phyloP scores from a whole-genome alignment of 352 stramenopile genomes.

The Phytopythium ostracodes region DNA sequence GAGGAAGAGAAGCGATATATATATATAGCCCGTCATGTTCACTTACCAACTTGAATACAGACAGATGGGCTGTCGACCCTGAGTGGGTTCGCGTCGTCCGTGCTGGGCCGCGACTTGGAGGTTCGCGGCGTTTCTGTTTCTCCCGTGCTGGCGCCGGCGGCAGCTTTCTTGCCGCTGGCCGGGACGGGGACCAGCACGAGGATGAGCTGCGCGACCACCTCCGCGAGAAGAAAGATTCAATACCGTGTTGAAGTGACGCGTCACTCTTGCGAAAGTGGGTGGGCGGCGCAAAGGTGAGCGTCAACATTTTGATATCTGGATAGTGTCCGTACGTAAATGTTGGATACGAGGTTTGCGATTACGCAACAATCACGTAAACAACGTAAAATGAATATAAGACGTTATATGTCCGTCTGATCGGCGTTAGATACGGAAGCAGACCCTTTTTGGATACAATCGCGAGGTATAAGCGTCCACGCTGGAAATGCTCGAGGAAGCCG shows the following conservation, averaged over 20 bases:
- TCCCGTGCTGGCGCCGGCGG: neutral
- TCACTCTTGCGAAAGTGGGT: neutral
- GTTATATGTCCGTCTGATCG: neutral
- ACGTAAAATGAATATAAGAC: no score
- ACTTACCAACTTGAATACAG: no score
- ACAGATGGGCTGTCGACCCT: no score
- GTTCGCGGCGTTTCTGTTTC: slow-evolving; percentile 6
- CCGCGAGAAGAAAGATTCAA: neutral
- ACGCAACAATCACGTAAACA: neutral
- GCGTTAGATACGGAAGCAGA: neutral
- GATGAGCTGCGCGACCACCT: neutral
- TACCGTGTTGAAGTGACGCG: neutral
- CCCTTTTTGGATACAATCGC: neutral
- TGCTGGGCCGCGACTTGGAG: slow-evolving; percentile 24
- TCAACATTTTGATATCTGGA: neutral
- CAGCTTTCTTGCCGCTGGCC: no score
- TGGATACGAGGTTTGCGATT: neutral
- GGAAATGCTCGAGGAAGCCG: neutral
- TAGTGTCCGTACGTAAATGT: neutral
- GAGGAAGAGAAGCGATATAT: no score
- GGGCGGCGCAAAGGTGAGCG: neutral
- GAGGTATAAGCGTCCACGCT: no score
- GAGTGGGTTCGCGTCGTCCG: neutral
- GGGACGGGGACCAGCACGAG: slow-evolving; percentile 3
- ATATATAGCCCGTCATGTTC: no score